Evolutionary conservation across 2,329 filamentous ascomycete genomes (phyloP).

Genomic region (Penicillium verrucosum): DNA sequence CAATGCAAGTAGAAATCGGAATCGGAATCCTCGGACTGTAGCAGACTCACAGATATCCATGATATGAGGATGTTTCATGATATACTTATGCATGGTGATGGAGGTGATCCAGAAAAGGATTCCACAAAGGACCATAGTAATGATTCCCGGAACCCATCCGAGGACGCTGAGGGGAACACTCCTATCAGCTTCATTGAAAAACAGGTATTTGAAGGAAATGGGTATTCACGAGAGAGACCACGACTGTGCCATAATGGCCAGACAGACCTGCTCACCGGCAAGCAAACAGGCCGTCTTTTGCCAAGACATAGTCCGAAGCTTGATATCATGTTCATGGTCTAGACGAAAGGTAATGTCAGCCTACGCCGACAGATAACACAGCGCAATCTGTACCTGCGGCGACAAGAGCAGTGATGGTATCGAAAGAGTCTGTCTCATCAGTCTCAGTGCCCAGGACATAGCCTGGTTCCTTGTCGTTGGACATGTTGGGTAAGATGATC

Average conservation of each 20-base stretch:
- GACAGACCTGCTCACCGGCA: constrained; percentile 49
- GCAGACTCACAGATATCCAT: constrained; percentile 45
- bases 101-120: constrained; percentile 51
- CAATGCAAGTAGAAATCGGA: too few species aligned
- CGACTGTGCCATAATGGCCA: constrained; percentile 53
- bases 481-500: constrained; percentile 3
- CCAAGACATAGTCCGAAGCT: constrained; percentile 54
- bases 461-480: constrained; percentile 10
- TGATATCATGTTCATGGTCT: constrained; percentile 43
- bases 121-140: constrained; percentile 44
- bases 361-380: not conserved
- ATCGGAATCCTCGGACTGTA: not conserved
- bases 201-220: not conserved
- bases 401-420: constrained; percentile 21
- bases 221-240: constrained; percentile 48
- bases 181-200: not conserved
- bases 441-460: constrained; percentile 9
- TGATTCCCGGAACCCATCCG: constrained; percentile 25
- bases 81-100: constrained; percentile 52
- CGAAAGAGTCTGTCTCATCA: constrained; percentile 11
- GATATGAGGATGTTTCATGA: constrained; percentile 53
- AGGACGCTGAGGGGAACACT: constrained; percentile 9
- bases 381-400: constrained; percentile 14
- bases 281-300: constrained; percentile 51
- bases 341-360: not conserved